A percentile compares a stretch with the other conserved stretches of the same genome.
phyloP scores from a whole-genome alignment of 352 stramenopile species.

The Globisporangium emineosum region DNA sequence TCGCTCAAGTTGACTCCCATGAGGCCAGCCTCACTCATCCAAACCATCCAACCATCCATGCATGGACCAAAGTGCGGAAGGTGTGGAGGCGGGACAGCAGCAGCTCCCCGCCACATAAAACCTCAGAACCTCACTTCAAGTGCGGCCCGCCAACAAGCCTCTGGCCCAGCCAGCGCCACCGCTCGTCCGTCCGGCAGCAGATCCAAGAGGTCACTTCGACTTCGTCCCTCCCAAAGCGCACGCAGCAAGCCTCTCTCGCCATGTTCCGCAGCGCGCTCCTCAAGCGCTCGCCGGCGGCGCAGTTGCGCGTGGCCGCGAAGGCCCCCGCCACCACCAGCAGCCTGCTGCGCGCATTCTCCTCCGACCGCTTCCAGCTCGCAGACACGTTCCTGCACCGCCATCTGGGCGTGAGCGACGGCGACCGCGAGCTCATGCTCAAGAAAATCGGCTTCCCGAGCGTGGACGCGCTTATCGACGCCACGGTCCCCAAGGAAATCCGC shows the following conservation, averaged over 20 bases:
- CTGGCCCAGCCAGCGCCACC: no score
- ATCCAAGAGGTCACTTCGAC: constrained; percentile 8
- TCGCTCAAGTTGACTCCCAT: neutral
- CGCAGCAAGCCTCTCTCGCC: neutral
- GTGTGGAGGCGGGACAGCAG: neutral
- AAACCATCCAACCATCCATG: neutral
- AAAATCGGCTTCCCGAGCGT: constrained; percentile 92
- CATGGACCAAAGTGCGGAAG: neutral
- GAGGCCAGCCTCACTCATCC: neutral
- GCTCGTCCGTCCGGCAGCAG: neutral
- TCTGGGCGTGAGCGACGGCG: constrained; percentile 87
- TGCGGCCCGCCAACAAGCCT: neutral
- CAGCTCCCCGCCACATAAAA: neutral
- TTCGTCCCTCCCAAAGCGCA: neutral
- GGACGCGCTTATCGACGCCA: constrained; percentile 93
- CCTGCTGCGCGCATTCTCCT: constrained; percentile 12
- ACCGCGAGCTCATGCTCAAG: constrained; percentile 92
- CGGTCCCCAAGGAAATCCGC: constrained; percentile 94
- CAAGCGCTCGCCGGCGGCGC: constrained; percentile 14
- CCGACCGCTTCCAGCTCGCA: constrained; percentile 40
- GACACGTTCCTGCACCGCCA: constrained; percentile 76
- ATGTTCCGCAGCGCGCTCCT: constrained; percentile 21
- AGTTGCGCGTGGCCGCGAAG: constrained; percentile 1
- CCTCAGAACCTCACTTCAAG: neutral
- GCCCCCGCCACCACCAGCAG: neutral